Evolutionary conservation across 345 rosid genomes (phyloP).

Genomic region (Diplotaxis tenuifolia): DNA sequence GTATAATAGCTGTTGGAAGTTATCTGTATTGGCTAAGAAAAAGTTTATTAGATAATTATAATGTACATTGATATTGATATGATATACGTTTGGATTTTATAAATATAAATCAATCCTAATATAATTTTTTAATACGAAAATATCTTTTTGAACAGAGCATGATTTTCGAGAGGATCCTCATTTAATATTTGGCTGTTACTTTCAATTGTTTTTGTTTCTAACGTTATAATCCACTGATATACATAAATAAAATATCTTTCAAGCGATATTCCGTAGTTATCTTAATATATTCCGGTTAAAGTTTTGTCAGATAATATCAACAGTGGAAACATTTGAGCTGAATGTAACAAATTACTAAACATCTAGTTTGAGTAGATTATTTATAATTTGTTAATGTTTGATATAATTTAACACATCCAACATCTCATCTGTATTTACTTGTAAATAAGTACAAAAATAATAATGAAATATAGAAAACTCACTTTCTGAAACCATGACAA

Average conservation of each 20-base stretch:
- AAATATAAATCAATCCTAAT: neutral
- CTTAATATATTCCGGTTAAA: no score
- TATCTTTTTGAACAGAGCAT: neutral
- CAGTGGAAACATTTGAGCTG: neutral
- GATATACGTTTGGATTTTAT: no score
- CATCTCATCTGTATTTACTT: neutral
- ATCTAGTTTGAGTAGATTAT: neutral
- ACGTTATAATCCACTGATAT: neutral
- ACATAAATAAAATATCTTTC: neutral
- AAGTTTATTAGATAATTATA: neutral
- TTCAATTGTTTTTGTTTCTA: no score
- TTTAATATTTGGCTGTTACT: neutral
- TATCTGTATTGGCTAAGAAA: neutral
- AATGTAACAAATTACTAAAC: no score
- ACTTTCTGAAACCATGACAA: neutral
- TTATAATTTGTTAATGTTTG: no score
- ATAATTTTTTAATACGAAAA: neutral
- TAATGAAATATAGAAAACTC: neutral
- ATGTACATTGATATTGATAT: no score
- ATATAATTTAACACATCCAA: no score
- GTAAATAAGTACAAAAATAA: neutral
- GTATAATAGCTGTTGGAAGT: neutral
- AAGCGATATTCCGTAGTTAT: neutral
- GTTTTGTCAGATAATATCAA: neutral
- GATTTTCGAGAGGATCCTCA: neutral